These are phyloP conservation scores for Gossypium anomalum DNA, from an alignment of 345 rosid species.

Conservation along the genomic window DNA sequence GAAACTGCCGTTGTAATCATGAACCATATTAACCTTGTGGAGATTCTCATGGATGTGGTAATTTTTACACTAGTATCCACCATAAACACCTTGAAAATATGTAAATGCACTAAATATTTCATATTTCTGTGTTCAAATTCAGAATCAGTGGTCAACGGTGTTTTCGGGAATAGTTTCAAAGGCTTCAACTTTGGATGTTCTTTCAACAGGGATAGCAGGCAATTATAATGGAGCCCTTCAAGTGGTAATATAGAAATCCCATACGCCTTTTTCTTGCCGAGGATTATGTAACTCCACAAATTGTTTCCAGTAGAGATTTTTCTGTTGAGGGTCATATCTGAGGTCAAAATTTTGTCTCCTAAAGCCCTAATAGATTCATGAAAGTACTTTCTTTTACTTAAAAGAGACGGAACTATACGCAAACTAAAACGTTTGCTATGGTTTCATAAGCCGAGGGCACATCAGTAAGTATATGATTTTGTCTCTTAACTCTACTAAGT, in stretches of 20 bases:
- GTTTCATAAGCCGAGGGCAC: no score
- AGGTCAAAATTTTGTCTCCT: no score
- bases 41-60: conserved; percentile 83
- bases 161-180: conserved; percentile 68
- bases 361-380: no score
- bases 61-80: not conserved
- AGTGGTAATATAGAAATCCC: conserved; percentile 39
- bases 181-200: conserved; percentile 58
- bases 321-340: no score
- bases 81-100: not conserved
- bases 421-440: no score
- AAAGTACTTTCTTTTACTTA: no score
- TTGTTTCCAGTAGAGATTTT: no score
- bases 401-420: no score
- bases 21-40: conserved; percentile 61
- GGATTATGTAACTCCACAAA: no score
- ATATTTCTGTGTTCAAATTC: conserved; percentile 14
- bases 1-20: conserved; percentile 61
- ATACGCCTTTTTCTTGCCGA: no score
- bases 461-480: no score
- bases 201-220: conserved; percentile 63
- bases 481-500: no score
- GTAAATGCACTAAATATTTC: not conserved
- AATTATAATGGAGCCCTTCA: conserved; percentile 71
- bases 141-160: conserved; percentile 77